phyloP scores from a whole-genome alignment of 441 rosid species.

The Gossypium gossypioides region DNA sequence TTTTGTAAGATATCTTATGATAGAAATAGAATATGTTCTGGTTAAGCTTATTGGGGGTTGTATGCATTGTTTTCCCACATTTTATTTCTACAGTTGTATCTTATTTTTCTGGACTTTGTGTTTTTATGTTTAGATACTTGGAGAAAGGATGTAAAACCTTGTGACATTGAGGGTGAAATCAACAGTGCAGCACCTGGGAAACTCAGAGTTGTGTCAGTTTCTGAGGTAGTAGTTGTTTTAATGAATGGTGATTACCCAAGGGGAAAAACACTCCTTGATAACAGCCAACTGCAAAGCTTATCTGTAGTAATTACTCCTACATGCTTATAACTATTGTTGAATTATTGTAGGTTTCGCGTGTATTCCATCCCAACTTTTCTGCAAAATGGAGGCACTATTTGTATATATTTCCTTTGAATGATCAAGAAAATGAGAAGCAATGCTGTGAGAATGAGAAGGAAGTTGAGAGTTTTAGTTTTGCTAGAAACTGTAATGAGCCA shows the following conservation, averaged over 20 bases:
- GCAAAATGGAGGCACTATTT: constrained; percentile 95
- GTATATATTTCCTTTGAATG: constrained; percentile 71
- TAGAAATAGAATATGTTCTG: neutral
- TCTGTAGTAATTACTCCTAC: neutral
- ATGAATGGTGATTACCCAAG: neutral
- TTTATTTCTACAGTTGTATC: neutral
- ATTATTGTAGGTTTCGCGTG: constrained; percentile 63
- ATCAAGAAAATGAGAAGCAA: constrained; percentile 34
- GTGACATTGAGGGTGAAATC: constrained; percentile 54
- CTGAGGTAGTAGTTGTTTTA: constrained; percentile 40
- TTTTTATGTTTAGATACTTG: constrained; percentile 61
- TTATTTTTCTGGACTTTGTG: constrained; percentile 2
- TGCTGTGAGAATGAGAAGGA: constrained; percentile 23
- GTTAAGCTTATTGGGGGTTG: neutral
- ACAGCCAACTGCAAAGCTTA: neutral
- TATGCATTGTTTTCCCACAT: constrained; percentile 2
- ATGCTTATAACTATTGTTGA: neutral
- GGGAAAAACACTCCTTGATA: neutral
- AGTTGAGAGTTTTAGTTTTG: constrained; percentile 19
- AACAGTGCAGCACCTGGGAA: constrained; percentile 60
- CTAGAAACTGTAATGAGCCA: constrained; percentile 16
- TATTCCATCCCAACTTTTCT: constrained; percentile 89
- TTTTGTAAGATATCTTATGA: neutral
- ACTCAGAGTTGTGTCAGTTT: constrained; percentile 59
- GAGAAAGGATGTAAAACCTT: constrained; percentile 63